Percentiles rank a stretch among this genome's conserved stretches.
Evolutionary conservation across 139 green algal genomes (phyloP).

Genomic region (Yamagishiella unicocca): DNA sequence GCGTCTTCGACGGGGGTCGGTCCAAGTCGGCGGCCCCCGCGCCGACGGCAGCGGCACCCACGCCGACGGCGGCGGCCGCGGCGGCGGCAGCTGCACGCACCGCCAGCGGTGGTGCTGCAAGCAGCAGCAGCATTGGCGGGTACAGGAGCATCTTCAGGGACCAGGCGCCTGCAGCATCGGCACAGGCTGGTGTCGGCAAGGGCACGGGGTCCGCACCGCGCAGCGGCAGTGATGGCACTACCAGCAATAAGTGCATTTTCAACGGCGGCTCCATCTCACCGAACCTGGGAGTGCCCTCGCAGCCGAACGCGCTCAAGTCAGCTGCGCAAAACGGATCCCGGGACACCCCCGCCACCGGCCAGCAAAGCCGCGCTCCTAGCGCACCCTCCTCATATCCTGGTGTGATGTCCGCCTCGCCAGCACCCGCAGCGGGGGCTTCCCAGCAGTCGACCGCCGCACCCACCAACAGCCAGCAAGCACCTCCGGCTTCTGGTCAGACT

Average conservation of each 20-base stretch:
- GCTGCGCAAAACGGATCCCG: too few species aligned
- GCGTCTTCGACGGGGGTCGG: neutral
- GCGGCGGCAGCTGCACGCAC: neutral
- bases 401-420: too few species aligned
- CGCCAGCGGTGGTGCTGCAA: neutral
- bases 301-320: neutral
- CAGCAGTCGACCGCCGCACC: too few species aligned
- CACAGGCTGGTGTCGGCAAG: neutral
- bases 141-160: constrained; percentile 2
- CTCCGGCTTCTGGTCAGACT: too few species aligned
- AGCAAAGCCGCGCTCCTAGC: too few species aligned
- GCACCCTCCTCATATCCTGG: too few species aligned
- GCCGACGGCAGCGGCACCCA: neutral
- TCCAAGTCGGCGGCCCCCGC: neutral
- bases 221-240: neutral
- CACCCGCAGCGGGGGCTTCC: too few species aligned
- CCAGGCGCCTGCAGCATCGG: neutral
- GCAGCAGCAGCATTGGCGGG: neutral
- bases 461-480: too few species aligned
- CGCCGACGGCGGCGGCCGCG: neutral
- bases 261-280: constrained; percentile 20
- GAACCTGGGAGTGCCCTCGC: neutral
- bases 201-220: too few species aligned
- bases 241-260: constrained; percentile 16
- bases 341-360: too few species aligned